phyloP scores from a whole-genome alignment of 352 stramenopile species.

The Phytophthora kernoviae region DNA sequence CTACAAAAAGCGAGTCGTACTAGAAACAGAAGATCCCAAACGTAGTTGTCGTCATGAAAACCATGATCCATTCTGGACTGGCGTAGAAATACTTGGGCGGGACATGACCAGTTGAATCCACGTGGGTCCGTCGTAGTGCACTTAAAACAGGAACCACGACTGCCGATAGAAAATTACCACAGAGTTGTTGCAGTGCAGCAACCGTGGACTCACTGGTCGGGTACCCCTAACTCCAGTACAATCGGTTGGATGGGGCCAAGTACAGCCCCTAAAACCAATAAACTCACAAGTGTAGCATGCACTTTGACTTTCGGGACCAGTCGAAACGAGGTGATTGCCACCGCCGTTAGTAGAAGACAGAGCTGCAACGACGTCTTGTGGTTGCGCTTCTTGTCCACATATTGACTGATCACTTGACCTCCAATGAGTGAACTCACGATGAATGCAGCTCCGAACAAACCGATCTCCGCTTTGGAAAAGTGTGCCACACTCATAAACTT shows the following conservation, averaged over 20 bases:
- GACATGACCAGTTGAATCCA: slow-evolving; percentile 34
- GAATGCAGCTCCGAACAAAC: slow-evolving; percentile 68
- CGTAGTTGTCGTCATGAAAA: slow-evolving; percentile 43
- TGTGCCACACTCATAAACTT: slow-evolving; percentile 68
- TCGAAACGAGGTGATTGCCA: slow-evolving; percentile 53
- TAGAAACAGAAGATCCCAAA: slow-evolving; percentile 60
- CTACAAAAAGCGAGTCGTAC: slow-evolving; percentile 29
- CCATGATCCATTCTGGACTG: slow-evolving; percentile 60
- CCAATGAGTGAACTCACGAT: slow-evolving; percentile 74
- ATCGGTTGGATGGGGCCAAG: slow-evolving; percentile 73
- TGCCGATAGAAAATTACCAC: slow-evolving; percentile 78
- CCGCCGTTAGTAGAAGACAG: slow-evolving; percentile 54
- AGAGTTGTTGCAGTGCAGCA: slow-evolving; percentile 78
- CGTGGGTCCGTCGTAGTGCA: slow-evolving; percentile 41
- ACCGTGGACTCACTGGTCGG: slow-evolving; percentile 80
- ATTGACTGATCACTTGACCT: slow-evolving; percentile 70
- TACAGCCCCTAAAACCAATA: slow-evolving; percentile 58
- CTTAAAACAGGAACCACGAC: slow-evolving; percentile 61
- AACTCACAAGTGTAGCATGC: slow-evolving; percentile 40
- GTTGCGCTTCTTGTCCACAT: slow-evolving; percentile 64
- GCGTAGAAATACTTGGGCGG: slow-evolving; percentile 48
- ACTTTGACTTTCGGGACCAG: slow-evolving; percentile 39
- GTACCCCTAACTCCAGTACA: slow-evolving; percentile 71
- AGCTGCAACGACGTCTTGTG: slow-evolving; percentile 63
- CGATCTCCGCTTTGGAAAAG: slow-evolving; percentile 70